A percentile compares a stretch with the other conserved stretches of the same genome.
Evolutionary conservation across 208 protist species (phyloP).

Genomic region (Trypanosoma cruzi): DNA sequence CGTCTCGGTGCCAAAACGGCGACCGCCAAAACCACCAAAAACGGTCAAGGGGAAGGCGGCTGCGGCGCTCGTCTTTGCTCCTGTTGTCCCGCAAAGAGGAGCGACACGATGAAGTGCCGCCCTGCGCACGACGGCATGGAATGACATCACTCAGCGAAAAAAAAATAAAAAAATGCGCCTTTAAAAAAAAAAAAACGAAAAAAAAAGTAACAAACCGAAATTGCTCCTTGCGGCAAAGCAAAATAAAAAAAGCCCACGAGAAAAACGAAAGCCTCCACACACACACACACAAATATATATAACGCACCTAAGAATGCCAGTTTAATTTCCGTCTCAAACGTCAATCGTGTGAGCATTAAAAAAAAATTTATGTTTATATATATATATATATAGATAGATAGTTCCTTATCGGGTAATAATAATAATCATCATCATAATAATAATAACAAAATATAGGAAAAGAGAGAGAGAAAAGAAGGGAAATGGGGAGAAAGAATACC

Average conservation of each 20-base stretch:
- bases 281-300: no score
- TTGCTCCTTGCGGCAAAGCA: not conserved
- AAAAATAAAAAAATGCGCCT: no score
- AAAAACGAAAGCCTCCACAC: not conserved
- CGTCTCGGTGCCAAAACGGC: not conserved
- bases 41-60: not conserved
- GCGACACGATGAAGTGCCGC: conserved; percentile 1
- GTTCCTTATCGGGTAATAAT: not conserved
- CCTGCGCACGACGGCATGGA: conserved; percentile 2
- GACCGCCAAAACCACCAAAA: not conserved
- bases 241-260: not conserved
- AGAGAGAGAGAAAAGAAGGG: not conserved
- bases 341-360: not conserved
- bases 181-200: no score
- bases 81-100: not conserved
- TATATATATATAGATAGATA: not conserved
- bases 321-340: no score
- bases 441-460: not conserved
- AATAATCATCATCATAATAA: not conserved
- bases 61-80: not conserved
- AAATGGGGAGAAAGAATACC: not conserved
- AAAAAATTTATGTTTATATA: not conserved
- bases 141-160: not conserved
- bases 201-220: no score
- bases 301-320: no score